Evolutionary conservation across 768 basidiomycete species (phyloP), one percentile per base, ranked within the genome.

Genomic region (Collybiopsis confluens): DNA sequence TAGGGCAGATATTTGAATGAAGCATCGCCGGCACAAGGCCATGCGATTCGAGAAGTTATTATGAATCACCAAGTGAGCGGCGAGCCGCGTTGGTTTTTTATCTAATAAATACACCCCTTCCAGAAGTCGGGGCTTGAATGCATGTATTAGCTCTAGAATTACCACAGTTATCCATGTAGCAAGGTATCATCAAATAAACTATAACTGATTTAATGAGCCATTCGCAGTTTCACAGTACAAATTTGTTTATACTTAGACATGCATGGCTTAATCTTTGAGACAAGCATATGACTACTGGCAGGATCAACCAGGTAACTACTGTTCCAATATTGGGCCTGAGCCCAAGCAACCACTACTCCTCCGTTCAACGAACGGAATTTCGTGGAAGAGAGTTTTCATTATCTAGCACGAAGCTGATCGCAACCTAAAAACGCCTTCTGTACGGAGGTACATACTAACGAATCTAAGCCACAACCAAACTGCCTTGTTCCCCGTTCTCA

Each of bases 251-350:
- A n/a, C n/a, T n/a, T n/a, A n/a, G n/a, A n/a, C 82, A 83, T 85
- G 83, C 83, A 84, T 85, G 83, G 81, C 82, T 85, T 84, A 83
- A 82, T 84, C 82, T 83, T 83, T 83, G 82, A 83, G 82, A 83
- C 83, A 85, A 84, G 83, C 83, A 85, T 85, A 84, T 83, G 80
- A 84, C 82, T 84, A 85, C 82, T 85, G 81, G 84, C 82, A 85
- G 82, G 81, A 85, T 85, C 83, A 85, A 85, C 83, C 83, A 84
- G 84, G 81, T 85, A 83, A 83, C 82, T 82, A 82, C 75, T 77
- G 69, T 73, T 69, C 68, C 48, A 8, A 36, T 26, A 53, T 44
- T 23, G 10, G 20, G 18, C 9, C 42, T 18, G 20, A 43, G 42
- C 42, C 42, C 21, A 23, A 43, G 18, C 42, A 43, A 43, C 42